Evolutionary conservation across 2,329 filamentous ascomycete genomes (phyloP), one percentile per base, ranked within the genome.

Genomic region (Lachnellula occidentalis): DNA sequence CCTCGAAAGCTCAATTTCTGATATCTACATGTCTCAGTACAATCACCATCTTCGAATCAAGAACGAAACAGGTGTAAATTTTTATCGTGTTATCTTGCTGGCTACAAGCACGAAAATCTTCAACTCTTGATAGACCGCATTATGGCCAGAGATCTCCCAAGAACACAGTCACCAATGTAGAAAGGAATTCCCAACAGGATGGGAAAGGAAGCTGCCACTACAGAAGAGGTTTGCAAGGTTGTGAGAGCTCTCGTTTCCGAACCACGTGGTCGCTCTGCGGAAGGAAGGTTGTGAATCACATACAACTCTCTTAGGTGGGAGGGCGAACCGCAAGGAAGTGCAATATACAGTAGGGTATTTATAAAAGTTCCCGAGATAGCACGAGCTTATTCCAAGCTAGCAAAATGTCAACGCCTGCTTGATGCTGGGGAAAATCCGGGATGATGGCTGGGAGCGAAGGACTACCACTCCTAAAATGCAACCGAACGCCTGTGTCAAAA

Each of bases 391-490:
- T 19, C 27, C 24, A 48, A 14, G 24, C 45, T 34, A 17, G 45
- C 19, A 39, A 39, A 17, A 39, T 39, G 8, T 22, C 45, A 47
- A 59, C 57, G 57, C 55, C 57, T 48, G 43, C 41, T 57, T 59
- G 42, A 59, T 59, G 53, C 56, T 55, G 34, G 11, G 15, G 19
- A 34, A 47, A 46, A 17, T 39, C 12, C 8, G 36, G n/a, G 36
- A 31, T 31, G 15, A 15, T 17, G 9, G 11, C 22, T 15, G 9
- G 22, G 19, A 21, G 14, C 12, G 43, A 15, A 21, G 43, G 22
- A 31, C 17, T 34, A 46, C 43, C 15, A 46, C 43, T 43, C 43
- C 43, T 9, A 46, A 14, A 46, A 46, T 31, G 43, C 43, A 22
- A 34, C 15, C 45, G 22, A 45, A 56, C 47, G 34, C 57, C 50